Base-by-base conservation (phyloP, 1,284 basidiomycete species). In the Vanrija pseudolonga region DNA sequence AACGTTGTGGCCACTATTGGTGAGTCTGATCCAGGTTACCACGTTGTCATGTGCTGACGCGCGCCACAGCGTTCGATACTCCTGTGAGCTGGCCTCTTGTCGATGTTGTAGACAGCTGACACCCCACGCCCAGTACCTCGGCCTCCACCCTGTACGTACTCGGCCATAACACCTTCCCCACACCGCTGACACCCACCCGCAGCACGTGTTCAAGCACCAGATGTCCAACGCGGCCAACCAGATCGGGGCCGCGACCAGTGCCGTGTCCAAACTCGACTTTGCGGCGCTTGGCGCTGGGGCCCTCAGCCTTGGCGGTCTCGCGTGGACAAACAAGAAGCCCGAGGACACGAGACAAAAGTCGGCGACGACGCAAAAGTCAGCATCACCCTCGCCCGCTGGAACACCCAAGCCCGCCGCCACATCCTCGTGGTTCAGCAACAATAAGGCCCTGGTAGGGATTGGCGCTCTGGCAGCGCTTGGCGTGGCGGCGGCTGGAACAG, bases 401-500 rank as follows among this genome's bases (percentile, higher is more conserved):
- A 19, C 22, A 17, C 19, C 42, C 4, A 32, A 32, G 12, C 32
- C 32, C 12, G 32, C 32, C 32, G 12, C 32, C 9, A 14, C 47
- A 18, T 36, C 28, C 5, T 50, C 47, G 6, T 61, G 60, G 60
- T 61, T 56, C 56, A 46, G 39, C 54, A 15, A 40, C 2, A 61
- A 65, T 2, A 64, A 64, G 17, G 56, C 63, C 6, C 47, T 62
- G 45, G 64, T 71, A 38, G 64, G 65, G 8, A 50, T 50, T 82
- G 90, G 57, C 80, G 89, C 59, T 80, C 85, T 58, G 57, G 79
- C 91, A 0, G 43, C 32, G 6, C 57, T 91, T 1, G 91, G 90
- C 1, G 89, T 89, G 2, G 90, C 89, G 0, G 89, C 89, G 2
- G 87, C 87, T n/a, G 87, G 89, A 0, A 83, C 87, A 1, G 89